phyloP scores from a whole-genome alignment of 1,284 basidiomycete genomes.

The Microbotryomycetes sp. region DNA sequence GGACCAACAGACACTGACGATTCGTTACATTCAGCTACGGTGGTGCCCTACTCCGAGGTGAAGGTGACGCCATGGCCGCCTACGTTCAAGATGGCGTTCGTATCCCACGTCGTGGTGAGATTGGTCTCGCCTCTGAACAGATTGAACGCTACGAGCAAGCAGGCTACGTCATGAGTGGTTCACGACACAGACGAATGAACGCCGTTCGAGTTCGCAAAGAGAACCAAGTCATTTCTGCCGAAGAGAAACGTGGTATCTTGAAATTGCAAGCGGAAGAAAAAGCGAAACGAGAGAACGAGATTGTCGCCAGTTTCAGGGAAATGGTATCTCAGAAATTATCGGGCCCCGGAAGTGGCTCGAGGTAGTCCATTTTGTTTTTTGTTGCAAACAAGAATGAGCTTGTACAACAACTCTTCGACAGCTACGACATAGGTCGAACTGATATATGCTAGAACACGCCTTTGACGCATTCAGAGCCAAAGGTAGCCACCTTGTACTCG shows the following conservation, averaged over 20 bases:
- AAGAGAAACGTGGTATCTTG: constrained; percentile 90
- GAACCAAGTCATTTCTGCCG: constrained; percentile 90
- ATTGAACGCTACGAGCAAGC: constrained; percentile 80
- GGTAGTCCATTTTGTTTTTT: background rate
- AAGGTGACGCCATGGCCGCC: constrained; percentile 94
- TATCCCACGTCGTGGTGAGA: constrained; percentile 97
- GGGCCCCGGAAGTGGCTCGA: background rate
- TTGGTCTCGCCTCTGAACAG: constrained; percentile 77
- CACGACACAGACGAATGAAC: constrained; percentile 59
- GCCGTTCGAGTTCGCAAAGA: constrained; percentile 97
- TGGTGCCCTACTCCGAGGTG: constrained; percentile 79
- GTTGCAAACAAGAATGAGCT: too few species aligned
- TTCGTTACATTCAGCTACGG: constrained; percentile 50
- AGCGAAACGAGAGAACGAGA: constrained; percentile 68
- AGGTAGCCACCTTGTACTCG: background rate
- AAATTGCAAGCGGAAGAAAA: constrained; percentile 90
- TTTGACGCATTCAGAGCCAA: background rate
- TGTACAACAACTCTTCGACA: background rate
- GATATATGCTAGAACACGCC: too few species aligned
- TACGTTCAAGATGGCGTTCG: constrained; percentile 84
- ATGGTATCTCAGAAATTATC: constrained; percentile 47
- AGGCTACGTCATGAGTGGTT: constrained; percentile 98
- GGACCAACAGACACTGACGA: too few species aligned
- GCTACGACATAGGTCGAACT: too few species aligned
- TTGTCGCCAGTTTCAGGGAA: constrained; percentile 47